These are phyloP conservation scores for Lentinula lateritia DNA, from an alignment of 768 basidiomycete genomes.

Conservation along the genomic window DNA sequence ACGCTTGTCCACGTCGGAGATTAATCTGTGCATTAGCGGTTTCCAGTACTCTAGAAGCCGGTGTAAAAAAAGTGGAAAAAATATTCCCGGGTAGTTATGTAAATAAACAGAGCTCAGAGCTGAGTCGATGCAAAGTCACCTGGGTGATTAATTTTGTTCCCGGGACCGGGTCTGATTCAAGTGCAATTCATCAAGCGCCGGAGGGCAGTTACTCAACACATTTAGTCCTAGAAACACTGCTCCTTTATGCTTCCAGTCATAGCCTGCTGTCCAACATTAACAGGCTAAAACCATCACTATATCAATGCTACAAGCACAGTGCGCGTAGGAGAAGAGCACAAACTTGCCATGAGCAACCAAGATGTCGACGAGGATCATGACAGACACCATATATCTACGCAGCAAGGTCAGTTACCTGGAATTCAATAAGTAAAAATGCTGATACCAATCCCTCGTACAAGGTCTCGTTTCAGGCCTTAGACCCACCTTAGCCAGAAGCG, in stretches of 20 bases:
- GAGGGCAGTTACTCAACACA: not conserved
- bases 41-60: too few relatives aligned
- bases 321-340: not conserved
- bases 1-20: too few relatives aligned
- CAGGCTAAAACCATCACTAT: not conserved
- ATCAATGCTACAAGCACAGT: not conserved
- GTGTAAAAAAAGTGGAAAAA: too few relatives aligned
- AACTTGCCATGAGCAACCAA: not conserved
- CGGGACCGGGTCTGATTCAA: too few relatives aligned
- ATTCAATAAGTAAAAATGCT: not conserved
- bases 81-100: too few relatives aligned
- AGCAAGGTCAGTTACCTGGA: constrained; percentile 1
- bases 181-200: not conserved
- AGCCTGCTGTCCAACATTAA: not conserved
- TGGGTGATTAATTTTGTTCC: too few relatives aligned
- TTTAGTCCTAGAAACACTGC: not conserved
- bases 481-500: constrained; percentile 22
- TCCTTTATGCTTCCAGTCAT: not conserved
- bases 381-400: not conserved
- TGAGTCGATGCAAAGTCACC: too few relatives aligned
- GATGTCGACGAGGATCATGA: not conserved
- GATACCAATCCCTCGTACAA: not conserved
- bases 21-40: too few relatives aligned
- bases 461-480: constrained; percentile 10
- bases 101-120: too few relatives aligned